A percentile compares a stretch with the other conserved stretches of the same genome.
These are phyloP conservation scores for Closterium sp. DNA, from an alignment of 139 green algal genomes.

Conservation along the genomic window DNA sequence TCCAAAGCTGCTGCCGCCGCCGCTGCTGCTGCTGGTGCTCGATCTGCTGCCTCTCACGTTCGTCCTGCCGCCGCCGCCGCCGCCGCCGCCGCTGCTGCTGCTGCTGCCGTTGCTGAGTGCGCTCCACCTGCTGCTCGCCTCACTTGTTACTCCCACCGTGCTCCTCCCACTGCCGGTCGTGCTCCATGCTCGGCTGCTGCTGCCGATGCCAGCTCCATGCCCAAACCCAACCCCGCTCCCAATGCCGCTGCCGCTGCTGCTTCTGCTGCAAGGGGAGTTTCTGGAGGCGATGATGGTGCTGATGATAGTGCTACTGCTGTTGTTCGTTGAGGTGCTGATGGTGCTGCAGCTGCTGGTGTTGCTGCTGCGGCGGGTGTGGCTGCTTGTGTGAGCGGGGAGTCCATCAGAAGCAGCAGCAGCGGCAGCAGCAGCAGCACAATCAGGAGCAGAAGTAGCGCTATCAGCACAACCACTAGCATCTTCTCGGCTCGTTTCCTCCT, in stretches of 20 bases:
- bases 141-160: neutral
- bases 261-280: neutral
- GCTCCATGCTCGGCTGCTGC: neutral
- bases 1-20: neutral
- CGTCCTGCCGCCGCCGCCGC: neutral
- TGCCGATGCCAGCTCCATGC: neutral
- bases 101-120: neutral
- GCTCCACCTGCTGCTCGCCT: neutral
- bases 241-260: neutral
- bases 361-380: neutral
- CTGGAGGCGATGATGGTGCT: neutral
- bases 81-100: neutral
- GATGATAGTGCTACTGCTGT: neutral
- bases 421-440: too few relatives aligned
- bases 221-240: neutral
- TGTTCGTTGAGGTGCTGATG: neutral
- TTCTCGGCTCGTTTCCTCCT: neutral
- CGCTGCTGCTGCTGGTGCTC: neutral
- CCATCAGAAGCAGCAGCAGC: neutral
- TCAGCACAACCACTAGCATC: too few relatives aligned
- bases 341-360: neutral
- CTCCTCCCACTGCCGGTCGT: neutral
- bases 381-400: neutral
- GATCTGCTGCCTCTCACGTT: neutral
- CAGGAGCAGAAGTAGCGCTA: too few relatives aligned